Percentiles rank a stretch among this genome's conserved stretches.
Conservation (phyloP, 2,329 filamentous ascomycete genomes). For the Ophiocordyceps sinensis region DNA sequence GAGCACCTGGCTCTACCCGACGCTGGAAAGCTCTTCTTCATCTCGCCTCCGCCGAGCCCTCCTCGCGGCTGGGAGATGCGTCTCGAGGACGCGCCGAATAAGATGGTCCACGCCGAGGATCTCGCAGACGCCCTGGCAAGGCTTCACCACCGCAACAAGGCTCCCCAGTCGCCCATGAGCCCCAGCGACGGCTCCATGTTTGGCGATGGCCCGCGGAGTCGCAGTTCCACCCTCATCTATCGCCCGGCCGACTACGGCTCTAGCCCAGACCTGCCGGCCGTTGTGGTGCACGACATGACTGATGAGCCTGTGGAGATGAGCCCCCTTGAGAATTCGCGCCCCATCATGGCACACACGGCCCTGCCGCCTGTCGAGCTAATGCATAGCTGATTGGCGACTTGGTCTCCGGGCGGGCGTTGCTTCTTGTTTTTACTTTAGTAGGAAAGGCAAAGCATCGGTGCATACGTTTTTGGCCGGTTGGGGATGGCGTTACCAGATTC, state of each 20-base stretch:
- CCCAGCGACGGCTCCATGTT: slow-evolving; percentile 14
- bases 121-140: slow-evolving; percentile 51
- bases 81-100: slow-evolving; percentile 56
- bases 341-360: slow-evolving; percentile 44
- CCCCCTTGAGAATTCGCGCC: slow-evolving; percentile 25
- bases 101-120: slow-evolving; percentile 54
- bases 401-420: too few relatives aligned
- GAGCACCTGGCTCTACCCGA: slow-evolving; percentile 52
- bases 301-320: slow-evolving; percentile 33
- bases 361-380: slow-evolving; percentile 54
- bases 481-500: too few relatives aligned
- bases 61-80: slow-evolving; percentile 56
- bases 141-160: slow-evolving; percentile 32
- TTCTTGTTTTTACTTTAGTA: not conserved
- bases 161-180: slow-evolving; percentile 14
- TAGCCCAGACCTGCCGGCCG: slow-evolving; percentile 44
- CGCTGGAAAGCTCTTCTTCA: slow-evolving; percentile 59
- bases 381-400: slow-evolving; percentile 27
- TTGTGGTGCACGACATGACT: slow-evolving; percentile 54
- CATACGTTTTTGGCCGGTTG: not conserved
- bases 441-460: not conserved
- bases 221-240: slow-evolving; percentile 53
- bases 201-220: slow-evolving; percentile 29
- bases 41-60: slow-evolving; percentile 53
- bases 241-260: slow-evolving; percentile 40